These are phyloP conservation scores for Nicotiana benthamiana DNA, from an alignment of 257 asterid species.

Conservation along the genomic window DNA sequence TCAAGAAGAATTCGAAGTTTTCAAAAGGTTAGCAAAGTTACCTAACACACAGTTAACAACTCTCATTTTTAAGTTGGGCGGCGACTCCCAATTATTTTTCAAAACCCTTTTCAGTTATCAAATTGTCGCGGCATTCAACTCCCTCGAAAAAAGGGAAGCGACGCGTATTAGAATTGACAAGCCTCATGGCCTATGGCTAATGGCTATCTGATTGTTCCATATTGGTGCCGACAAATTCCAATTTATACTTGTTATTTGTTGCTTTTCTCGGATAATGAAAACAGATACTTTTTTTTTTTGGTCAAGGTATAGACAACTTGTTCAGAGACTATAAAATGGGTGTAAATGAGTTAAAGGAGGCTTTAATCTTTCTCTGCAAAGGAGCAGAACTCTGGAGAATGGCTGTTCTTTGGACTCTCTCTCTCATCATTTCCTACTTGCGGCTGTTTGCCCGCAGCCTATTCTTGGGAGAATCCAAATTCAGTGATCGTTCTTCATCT, in stretches of 20 bases:
- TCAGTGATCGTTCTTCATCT: conserved; percentile 22
- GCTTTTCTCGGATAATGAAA: background rate
- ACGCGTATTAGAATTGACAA: background rate
- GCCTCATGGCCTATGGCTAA: background rate
- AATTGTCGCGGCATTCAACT: background rate
- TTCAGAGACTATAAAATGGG: conserved; percentile 17
- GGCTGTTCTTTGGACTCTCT: conserved; percentile 55
- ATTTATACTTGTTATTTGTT: background rate
- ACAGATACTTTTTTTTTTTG: background rate
- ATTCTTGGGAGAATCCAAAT: conserved; percentile 14
- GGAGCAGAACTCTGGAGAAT: conserved; percentile 61
- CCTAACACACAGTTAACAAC: background rate
- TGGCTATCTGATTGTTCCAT: background rate
- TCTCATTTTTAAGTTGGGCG: background rate
- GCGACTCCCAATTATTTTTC: background rate
- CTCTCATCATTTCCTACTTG: conserved; percentile 44
- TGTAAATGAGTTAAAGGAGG: conserved; percentile 22
- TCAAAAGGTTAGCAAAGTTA: background rate
- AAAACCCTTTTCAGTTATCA: background rate
- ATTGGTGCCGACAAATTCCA: background rate
- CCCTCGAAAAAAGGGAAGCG: background rate
- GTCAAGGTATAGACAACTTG: background rate
- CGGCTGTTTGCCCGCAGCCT: conserved; percentile 28
- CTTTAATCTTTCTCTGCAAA: conserved; percentile 28
- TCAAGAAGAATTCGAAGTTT: background rate